Base-by-base conservation (phyloP, 495 filamentous ascomycete genomes). In the Podospora bellae-mahoneyi region DNA sequence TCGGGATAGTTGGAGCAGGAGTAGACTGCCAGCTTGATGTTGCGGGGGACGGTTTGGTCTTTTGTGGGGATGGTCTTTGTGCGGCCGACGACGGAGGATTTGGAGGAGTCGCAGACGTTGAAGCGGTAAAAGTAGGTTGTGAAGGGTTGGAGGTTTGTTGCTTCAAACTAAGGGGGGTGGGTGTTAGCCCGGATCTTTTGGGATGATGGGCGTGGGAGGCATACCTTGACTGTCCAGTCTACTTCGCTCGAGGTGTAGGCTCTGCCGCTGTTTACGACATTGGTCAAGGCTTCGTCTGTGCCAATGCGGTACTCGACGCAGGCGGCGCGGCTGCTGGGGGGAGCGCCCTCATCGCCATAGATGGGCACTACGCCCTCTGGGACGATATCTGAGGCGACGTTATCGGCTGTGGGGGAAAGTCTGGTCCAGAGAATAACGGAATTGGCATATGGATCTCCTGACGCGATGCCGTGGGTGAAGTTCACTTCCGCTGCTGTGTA, bases 391-490 rank as follows among this genome's bases (percentile, higher is more conserved):
- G 82, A 84, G 44, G 80, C 63, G 64, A 87, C 87, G 64, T 87
- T 85, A 13, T 81, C 83, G 28, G 64, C 67, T 34, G 80, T 79
- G 27, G 89, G 89, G 5, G 86, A 82, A n/a, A 83, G 79, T n/a
- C 89, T 78, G 0, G 89, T 90, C 88, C 89, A 91, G 0, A 91
- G 80, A 65, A 91, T 87, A 2, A 91, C 84, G 20, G 84, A 87
- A 71, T 85, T 76, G 18, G 85, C 75, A 70, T 87, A 90, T 2
- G 89, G 89, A 70, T 91, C 89, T 10, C 89, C 89, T 19, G 86
- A 88, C n/a, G 89, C 89, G 13, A 91, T 83, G 67, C 88, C 86
- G 68, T 90, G 89, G 7, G 88, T 91, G 74, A 91, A 90, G 68
- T 83, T 82, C 57, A 90, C 77, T 66, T 82, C 68, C 6, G 48